Percentiles rank a stretch among this genome's conserved stretches.
phyloP scores from a whole-genome alignment of 768 basidiomycete species.

The Leccinum boreale region DNA sequence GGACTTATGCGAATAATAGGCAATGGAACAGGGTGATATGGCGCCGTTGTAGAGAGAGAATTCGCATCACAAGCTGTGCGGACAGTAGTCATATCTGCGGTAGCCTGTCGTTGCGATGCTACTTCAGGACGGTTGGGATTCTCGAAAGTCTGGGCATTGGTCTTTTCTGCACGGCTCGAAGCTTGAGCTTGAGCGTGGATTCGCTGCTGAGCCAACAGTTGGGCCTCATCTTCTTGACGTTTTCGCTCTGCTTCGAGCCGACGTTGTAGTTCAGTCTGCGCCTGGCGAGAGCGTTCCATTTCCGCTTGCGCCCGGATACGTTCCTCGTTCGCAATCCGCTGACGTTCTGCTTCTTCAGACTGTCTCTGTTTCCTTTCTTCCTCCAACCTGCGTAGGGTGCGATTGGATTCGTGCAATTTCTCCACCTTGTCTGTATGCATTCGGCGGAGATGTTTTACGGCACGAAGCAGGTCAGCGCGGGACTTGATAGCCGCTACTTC shows the following conservation, averaged over 20 bases:
- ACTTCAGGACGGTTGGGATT: neutral
- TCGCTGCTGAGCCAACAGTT: conserved; percentile 11
- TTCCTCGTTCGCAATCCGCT: conserved; percentile 16
- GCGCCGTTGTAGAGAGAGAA: neutral
- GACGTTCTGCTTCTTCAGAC: conserved; percentile 15
- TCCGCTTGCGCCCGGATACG: conserved; percentile 6
- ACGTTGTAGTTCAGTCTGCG: conserved; percentile 2
- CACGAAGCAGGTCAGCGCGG: conserved; percentile 9
- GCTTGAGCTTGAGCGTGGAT: conserved; percentile 1
- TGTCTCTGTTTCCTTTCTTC: conserved; percentile 22
- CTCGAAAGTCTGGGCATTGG: neutral
- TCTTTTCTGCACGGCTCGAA: neutral
- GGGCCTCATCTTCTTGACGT: conserved; percentile 9
- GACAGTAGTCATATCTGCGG: conserved; percentile 27
- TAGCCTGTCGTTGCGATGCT: conserved; percentile 18
- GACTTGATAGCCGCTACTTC: conserved; percentile 7
- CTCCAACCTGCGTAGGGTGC: conserved; percentile 20
- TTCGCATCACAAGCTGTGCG: conserved; percentile 16
- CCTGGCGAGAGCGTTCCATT: conserved; percentile 9
- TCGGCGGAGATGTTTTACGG: conserved; percentile 15
- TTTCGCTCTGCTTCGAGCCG: conserved; percentile 7
- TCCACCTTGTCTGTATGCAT: conserved; percentile 18
- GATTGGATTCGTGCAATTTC: conserved; percentile 14
- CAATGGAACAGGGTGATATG: neutral
- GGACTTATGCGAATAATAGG: neutral